Base-by-base conservation (phyloP, 768 basidiomycete species). In the Lentinula sp. region DNA sequence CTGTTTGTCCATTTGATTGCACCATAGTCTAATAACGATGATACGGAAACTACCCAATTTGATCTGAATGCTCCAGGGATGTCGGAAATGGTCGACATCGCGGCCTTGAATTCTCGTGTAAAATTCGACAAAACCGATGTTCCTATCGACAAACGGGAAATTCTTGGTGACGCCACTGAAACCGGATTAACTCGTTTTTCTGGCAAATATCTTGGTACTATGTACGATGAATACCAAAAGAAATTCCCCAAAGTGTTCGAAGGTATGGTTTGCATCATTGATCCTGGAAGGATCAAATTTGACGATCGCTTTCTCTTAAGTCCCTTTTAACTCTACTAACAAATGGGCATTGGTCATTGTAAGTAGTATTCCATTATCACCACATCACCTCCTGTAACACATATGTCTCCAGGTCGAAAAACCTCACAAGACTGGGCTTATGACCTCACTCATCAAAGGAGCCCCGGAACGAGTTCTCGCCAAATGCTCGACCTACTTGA, bases 301-400 rank as follows among this genome's bases (percentile, higher is more conserved):
- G 20, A 50, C 28, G 50, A 10, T 20, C 5, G 56, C 6, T 45
- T 13, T 9, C 37, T 39, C 13, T 39, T 8, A 39, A 57, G 85
- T 88, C 13, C 87, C 87, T 35, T 88, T 88, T 74, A 88, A 88
- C 68, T 85, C 86, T 9, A 83, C 81, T 16, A 87, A 87, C 68
- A 88, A 88, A 73, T 88, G 87, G 87, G 86, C 87, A 20, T 69
- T 88, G 56, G 84, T 85, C 51, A 85, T 86, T 50, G 86, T 86
- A 59, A 69, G 81, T 77, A 4, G 6, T 16, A 41, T 16, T 37
- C 15, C 49, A n/a, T 6, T 16, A 37, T 32, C 4, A 36, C 15
- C 39, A 12, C 12, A 28, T 15, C 18, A 37, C 62, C 28, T 35
- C 62, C 8, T 37, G 28, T 23, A 55, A 52, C 54, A 23, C 55